phyloP scores from a whole-genome alignment of 2,329 filamentous ascomycete species.

The Ophiostoma novo-ulmi region DNA sequence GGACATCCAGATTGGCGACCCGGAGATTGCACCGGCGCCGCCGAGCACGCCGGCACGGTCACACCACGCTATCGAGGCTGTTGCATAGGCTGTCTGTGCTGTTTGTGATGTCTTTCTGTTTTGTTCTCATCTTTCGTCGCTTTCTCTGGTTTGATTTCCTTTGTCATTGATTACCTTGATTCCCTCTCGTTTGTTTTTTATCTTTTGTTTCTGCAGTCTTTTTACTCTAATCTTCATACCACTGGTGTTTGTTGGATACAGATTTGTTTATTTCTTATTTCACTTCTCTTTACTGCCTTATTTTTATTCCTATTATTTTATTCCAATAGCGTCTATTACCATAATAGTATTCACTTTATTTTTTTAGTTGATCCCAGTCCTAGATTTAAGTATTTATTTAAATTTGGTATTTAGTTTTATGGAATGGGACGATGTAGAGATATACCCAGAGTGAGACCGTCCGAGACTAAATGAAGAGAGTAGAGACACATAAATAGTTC shows the following conservation, averaged over 20 bases:
- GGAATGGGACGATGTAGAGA: neutral
- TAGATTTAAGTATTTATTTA: neutral
- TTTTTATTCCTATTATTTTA: neutral
- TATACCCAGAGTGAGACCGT: neutral
- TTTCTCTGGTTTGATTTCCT: constrained; percentile 1
- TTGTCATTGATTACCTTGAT: constrained; percentile 3
- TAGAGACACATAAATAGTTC: neutral
- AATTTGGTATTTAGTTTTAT: neutral
- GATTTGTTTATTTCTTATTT: neutral
- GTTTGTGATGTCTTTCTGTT: too few species aligned
- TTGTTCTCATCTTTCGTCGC: neutral
- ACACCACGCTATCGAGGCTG: constrained; percentile 19
- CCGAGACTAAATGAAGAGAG: neutral
- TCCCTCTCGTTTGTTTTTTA: constrained; percentile 13
- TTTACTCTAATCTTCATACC: constrained; percentile 1
- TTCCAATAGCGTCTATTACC: neutral
- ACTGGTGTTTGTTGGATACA: constrained; percentile 12
- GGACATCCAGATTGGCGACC: constrained; percentile 30
- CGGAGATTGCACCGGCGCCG: constrained; percentile 29
- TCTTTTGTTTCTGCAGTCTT: neutral
- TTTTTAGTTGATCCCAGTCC: neutral
- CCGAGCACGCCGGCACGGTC: constrained; percentile 27
- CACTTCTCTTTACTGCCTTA: neutral
- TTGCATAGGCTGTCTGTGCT: neutral
- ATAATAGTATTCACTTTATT: neutral